These are phyloP conservation scores for Coffea humblotiana DNA, from an alignment of 305 asterid species.

Conservation along the genomic window DNA sequence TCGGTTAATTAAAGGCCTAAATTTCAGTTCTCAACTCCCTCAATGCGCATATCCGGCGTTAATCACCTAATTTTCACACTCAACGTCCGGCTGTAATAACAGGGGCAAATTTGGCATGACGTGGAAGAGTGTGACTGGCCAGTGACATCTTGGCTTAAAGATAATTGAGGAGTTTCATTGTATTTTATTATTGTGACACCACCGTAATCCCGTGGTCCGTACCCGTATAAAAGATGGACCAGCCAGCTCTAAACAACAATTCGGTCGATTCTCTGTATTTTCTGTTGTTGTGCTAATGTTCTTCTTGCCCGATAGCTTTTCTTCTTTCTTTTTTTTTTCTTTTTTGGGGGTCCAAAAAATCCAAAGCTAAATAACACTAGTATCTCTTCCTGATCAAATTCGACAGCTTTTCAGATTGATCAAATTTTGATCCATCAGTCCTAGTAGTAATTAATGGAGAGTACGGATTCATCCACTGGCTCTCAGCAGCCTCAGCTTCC, in stretches of 20 bases:
- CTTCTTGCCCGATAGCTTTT: constrained; percentile 10
- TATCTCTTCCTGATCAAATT: not conserved
- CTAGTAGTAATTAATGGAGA: constrained; percentile 44
- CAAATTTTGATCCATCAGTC: not conserved
- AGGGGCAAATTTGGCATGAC: not conserved
- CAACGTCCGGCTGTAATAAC: not conserved
- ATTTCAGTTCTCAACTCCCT: constrained; percentile 36
- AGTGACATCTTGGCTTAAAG: not conserved
- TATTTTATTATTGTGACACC: constrained; percentile 12
- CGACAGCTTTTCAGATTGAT: not conserved
- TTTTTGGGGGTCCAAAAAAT: too few relatives aligned
- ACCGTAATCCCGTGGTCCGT: constrained; percentile 22
- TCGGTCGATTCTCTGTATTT: constrained; percentile 21
- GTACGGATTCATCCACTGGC: constrained; percentile 77
- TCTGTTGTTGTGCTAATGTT: constrained; percentile 22
- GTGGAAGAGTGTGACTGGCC: constrained; percentile 10
- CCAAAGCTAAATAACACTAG: too few relatives aligned
- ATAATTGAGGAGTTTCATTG: not conserved
- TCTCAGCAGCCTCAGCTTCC: constrained; percentile 77
- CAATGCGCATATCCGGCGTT: constrained; percentile 32
- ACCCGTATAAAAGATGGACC: constrained; percentile 44
- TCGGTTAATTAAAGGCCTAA: constrained; percentile 55
- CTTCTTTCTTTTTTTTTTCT: not conserved
- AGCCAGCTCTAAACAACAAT: constrained; percentile 21
- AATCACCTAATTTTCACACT: constrained; percentile 32